These are phyloP conservation scores for Heterobasidion occidentale DNA, from an alignment of 1,284 basidiomycete genomes.

Conservation along the genomic window DNA sequence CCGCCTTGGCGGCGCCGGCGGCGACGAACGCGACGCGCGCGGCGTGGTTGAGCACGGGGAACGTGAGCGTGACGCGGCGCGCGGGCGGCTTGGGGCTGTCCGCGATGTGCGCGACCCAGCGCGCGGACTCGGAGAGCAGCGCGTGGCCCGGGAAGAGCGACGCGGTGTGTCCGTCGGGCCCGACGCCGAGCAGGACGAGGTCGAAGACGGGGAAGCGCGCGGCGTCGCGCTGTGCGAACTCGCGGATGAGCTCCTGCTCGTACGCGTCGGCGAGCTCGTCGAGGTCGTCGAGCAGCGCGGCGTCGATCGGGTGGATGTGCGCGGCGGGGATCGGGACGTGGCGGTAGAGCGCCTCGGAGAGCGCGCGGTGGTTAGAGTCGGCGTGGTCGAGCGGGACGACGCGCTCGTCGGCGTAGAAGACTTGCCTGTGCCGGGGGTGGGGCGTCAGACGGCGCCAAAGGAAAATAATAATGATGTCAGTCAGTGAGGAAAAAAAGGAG, in stretches of 20 bases:
- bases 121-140: constrained; percentile 76
- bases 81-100: constrained; percentile 95
- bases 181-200: constrained; percentile 89
- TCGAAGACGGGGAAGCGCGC: constrained; percentile 95
- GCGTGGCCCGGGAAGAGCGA: constrained; percentile 92
- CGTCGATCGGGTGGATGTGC: constrained; percentile 86
- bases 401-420: constrained; percentile 98
- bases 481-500: not conserved
- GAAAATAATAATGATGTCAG: not conserved
- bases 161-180: constrained; percentile 94
- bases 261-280: constrained; percentile 90
- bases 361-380: constrained; percentile 87
- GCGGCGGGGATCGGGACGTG: constrained; percentile 74
- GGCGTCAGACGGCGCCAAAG: not conserved
- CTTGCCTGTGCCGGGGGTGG: constrained; percentile 63
- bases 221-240: constrained; percentile 86
- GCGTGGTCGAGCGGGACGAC: constrained; percentile 88
- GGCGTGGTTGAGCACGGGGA: constrained; percentile 91
- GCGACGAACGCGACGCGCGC: constrained; percentile 83
- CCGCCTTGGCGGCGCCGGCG: constrained; percentile 78
- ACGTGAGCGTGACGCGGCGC: constrained; percentile 85
- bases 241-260: constrained; percentile 85
- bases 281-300: constrained; percentile 63
- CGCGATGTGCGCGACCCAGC: constrained; percentile 92
- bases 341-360: constrained; percentile 71